phyloP scores from a whole-genome alignment of 2,329 filamentous ascomycete genomes.

The Beauveria sp. region DNA sequence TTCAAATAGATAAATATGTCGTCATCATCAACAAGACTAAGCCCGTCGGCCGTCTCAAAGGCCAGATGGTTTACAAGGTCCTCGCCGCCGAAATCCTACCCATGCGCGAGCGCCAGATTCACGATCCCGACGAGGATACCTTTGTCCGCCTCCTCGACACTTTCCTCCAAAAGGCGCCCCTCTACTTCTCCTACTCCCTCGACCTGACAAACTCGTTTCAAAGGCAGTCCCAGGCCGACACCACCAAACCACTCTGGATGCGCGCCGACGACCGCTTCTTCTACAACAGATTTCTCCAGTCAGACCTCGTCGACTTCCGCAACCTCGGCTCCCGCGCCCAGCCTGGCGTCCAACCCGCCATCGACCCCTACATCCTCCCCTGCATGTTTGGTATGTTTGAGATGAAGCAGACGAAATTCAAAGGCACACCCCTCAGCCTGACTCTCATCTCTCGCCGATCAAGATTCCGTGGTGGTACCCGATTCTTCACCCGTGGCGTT shows the following conservation, averaged over 20 bases:
- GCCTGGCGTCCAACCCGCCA: slow-evolving; percentile 62
- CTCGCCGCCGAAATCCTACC: slow-evolving; percentile 87
- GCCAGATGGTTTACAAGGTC: slow-evolving; percentile 94
- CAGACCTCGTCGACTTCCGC: slow-evolving; percentile 86
- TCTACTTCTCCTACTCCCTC: slow-evolving; percentile 98
- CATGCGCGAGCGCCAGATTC: slow-evolving; percentile 82
- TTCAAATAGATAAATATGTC: slow-evolving; percentile 73
- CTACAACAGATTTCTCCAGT: slow-evolving; percentile 92
- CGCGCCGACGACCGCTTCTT: slow-evolving; percentile 95
- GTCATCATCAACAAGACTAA: slow-evolving; percentile 93
- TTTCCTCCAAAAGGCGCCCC: slow-evolving; percentile 73
- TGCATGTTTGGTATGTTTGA: slow-evolving; percentile 96
- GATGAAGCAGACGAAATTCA: slow-evolving; percentile 79
- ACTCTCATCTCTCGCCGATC: slow-evolving; percentile 84
- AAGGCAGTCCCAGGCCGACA: slow-evolving; percentile 73
- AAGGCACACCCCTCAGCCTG: slow-evolving; percentile 75
- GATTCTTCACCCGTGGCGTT: slow-evolving; percentile 90
- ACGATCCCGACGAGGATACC: slow-evolving; percentile 88
- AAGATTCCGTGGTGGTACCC: slow-evolving; percentile 78
- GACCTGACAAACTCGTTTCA: slow-evolving; percentile 97
- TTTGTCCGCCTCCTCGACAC: slow-evolving; percentile 77
- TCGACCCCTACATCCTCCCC: slow-evolving; percentile 88
- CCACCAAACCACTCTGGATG: slow-evolving; percentile 73
- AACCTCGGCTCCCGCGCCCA: slow-evolving; percentile 54
- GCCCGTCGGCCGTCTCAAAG: slow-evolving; percentile 83